Evolutionary conservation across 768 basidiomycete genomes (phyloP), one percentile per base, ranked within the genome.

Genomic region (Amanita exitialis): DNA sequence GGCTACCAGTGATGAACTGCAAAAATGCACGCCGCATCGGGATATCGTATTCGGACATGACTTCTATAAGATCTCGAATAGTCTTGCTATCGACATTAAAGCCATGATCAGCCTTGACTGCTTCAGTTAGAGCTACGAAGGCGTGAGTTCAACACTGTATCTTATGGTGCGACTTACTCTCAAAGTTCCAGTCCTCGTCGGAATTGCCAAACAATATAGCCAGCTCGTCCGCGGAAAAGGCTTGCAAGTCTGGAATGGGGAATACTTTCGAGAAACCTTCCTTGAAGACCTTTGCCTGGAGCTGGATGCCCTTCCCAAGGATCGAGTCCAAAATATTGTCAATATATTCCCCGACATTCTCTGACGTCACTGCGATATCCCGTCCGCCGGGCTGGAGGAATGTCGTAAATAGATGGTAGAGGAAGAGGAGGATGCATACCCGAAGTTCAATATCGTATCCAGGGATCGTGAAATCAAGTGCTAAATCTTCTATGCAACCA

Each of bases 1-100:
- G 94, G 62, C 94, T 95, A 38, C 96, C 96, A 9, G 96, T 98
- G 55, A 96, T 90, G 66, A 98, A 99, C 63, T 97, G 94, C 28
- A 99, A 70, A 69, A 86, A 96, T 48, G 88, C 85, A 55, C 96
- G 83, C 28, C 94, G 83, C 15, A 79, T 77, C 2, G 78, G 64
- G 13, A 63, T 65, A 60, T 93, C 86, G 59, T 86, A 96, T 49
- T 79, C 78, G 1, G 88, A 73, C 82, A 99, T 89, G 55, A 91
- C 77, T 48, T 88, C 90, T 21, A 97, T 66, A 50, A 99, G 75
- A 60, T 90, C 83, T 41, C 85, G 82, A 53, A 99, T 94, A 0
- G 92, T 83, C 34, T 86, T 83, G 61, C 91, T 94, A 62, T 98
- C 95, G 10, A 86, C 83, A 60, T 95, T 93, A 75, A 94, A 99